Evolutionary conservation across 192 early-diverging fungal species (phyloP).

Genomic region (Fimicolochytrium jonesii): DNA sequence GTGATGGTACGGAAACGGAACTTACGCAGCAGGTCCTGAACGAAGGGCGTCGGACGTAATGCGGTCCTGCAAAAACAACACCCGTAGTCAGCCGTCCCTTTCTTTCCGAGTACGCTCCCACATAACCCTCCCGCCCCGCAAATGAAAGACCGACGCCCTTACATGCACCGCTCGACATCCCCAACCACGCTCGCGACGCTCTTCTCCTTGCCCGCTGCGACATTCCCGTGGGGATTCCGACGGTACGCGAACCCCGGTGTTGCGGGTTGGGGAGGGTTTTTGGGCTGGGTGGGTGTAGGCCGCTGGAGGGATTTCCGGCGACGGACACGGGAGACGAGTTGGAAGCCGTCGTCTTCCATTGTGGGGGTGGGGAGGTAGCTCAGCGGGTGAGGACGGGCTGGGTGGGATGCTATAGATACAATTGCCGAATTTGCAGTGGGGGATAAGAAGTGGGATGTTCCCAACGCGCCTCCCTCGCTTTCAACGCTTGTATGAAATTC

Average conservation of each 20-base stretch:
- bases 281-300: background rate
- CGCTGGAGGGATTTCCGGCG: background rate
- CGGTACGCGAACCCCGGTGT: background rate
- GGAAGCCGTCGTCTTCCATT: conserved; percentile 20
- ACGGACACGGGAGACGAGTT: background rate
- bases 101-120: too few species aligned
- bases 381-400: too few species aligned
- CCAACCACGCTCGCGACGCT: background rate
- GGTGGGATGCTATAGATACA: too few species aligned
- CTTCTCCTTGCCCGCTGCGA: background rate
- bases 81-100: background rate
- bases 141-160: background rate
- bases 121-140: too few species aligned
- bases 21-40: background rate
- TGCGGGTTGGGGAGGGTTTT: background rate
- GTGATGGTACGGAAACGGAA: background rate
- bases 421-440: too few species aligned
- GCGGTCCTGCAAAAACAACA: background rate
- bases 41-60: background rate
- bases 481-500: too few species aligned
- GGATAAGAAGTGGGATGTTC: too few species aligned
- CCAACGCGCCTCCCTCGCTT: too few species aligned
- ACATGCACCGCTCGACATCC: background rate
- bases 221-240: background rate
- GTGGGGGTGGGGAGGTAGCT: too few species aligned